Evolutionary conservation across 2,329 filamentous ascomycete genomes (phyloP), one percentile per base, ranked within the genome.

Genomic region (Arthrobotrys conoides): DNA sequence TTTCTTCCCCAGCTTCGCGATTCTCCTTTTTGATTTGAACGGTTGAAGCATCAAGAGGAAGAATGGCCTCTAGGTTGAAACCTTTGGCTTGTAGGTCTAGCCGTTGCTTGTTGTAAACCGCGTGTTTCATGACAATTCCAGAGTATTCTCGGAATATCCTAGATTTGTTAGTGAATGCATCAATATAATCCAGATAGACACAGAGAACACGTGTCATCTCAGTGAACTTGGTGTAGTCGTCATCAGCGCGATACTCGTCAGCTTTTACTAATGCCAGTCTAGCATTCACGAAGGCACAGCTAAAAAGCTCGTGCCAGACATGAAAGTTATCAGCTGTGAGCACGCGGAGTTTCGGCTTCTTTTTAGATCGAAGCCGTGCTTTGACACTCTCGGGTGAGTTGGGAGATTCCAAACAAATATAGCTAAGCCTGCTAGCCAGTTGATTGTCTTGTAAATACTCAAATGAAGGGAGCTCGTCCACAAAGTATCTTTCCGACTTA

Each of bases 291-390:
- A 59, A 59, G 1, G 53, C n/a, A 10, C 53, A 59, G 12, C 1
- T 59, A 18, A 59, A 38, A 1, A 59, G 53, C 30, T 59, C 30
- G 30, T 38, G 30, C 53, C 53, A 59, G n/a, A 59, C 22, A n/a
- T 59, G n/a, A 16, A 59, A 9, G 18, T 59, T 59, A 1, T 38
- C 30, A 12, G 5, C 8, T 12, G n/a, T 38, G 30, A 20, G 18
- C n/a, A 4, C 20, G 30, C 1, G 30, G 30, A 20, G n/a, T 16
- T 16, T n/a, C 5, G 5, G 1, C 33, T 38, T 14, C 1, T 22
- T 22, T 20, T 9, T 22, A 1, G 51, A 30, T 16, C 9, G 8
- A 1, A 59, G 30, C 0, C 8, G 8, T 16, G 3, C n/a, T 22
- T 22, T 36, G n/a, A 59, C 30, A 3, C 9, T 22, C 4, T 38